A percentile compares a stretch with the other conserved stretches of the same genome.
Evolutionary conservation across 108 stramenopile species (phyloP).

Genomic region (Schizochytrium sp.): DNA sequence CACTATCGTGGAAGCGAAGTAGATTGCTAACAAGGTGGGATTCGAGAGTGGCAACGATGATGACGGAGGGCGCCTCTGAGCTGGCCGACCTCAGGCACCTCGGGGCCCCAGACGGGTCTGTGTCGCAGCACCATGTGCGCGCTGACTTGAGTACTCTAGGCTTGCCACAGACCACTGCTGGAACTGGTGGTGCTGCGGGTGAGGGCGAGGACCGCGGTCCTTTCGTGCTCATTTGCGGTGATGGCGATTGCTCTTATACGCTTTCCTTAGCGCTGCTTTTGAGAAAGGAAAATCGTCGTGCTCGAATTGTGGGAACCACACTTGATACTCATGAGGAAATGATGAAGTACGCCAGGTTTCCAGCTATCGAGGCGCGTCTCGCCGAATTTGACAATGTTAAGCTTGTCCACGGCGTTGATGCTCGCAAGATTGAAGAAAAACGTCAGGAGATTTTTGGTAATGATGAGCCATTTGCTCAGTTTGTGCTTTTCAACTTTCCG

Average conservation of each 20-base stretch:
- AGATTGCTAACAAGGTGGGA: too few species aligned
- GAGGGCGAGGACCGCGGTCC: not conserved
- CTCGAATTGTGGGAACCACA: conserved; percentile 30
- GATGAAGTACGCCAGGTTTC: conserved; percentile 21
- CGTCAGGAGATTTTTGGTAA: conserved; percentile 4
- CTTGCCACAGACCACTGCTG: not conserved
- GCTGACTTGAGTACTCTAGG: not conserved
- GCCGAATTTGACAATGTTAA: conserved; percentile 8
- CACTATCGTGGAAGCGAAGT: too few species aligned
- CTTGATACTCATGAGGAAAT: conserved; percentile 46
- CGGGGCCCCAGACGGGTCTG: conserved; percentile 25
- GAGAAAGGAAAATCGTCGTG: not conserved
- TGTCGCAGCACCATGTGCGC: conserved; percentile 46
- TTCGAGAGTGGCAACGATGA: not conserved
- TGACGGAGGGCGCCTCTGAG: not conserved
- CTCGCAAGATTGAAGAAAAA: not conserved
- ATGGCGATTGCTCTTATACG: conserved; percentile 46
- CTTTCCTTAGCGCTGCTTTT: conserved; percentile 31
- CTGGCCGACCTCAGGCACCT: conserved; percentile 12
- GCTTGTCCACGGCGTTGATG: conserved; percentile 12
- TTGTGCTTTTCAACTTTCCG: conserved; percentile 53
- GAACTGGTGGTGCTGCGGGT: not conserved
- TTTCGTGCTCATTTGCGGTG: conserved; percentile 41
- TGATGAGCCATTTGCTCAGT: not conserved
- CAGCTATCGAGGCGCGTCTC: not conserved